Conservation (phyloP, 441 rosid species). For the Gossypium davidsonii region DNA sequence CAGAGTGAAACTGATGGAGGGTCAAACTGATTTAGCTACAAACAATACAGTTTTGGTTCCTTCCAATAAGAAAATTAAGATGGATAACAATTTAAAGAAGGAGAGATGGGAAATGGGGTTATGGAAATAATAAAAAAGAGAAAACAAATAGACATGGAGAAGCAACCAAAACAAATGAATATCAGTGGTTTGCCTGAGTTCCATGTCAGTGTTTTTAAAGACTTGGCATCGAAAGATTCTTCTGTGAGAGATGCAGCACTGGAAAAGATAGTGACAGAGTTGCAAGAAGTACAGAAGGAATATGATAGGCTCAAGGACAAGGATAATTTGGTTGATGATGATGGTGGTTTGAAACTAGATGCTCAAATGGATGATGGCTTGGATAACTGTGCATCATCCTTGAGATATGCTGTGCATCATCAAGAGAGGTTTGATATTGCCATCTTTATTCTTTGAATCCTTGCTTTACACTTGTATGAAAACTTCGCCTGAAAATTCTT, state of each 20-base stretch:
- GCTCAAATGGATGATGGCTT: constrained; percentile 88
- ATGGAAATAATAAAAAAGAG: constrained; percentile 82
- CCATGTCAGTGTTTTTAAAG: constrained; percentile 64
- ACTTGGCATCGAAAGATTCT: constrained; percentile 58
- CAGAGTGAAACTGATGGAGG: constrained; percentile 30
- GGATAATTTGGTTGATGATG: constrained; percentile 33
- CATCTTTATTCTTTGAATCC: not conserved
- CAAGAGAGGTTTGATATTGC: constrained; percentile 62
- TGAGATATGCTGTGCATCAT: constrained; percentile 83
- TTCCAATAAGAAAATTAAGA: constrained; percentile 41
- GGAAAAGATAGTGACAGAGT: constrained; percentile 51
- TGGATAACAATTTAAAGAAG: constrained; percentile 22
- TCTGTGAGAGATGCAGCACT: constrained; percentile 56
- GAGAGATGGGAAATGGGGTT: constrained; percentile 20
- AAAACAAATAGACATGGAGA: constrained; percentile 63
- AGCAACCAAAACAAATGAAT: constrained; percentile 21
- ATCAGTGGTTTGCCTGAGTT: constrained; percentile 45
- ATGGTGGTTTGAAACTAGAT: constrained; percentile 52
- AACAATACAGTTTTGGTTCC: constrained; percentile 20
- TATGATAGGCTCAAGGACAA: constrained; percentile 47
- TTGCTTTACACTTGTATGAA: not conserved
- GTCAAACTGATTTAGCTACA: constrained; percentile 12
- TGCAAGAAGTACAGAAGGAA: constrained; percentile 64
- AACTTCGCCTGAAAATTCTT: not conserved
- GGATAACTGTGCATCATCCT: constrained; percentile 70